A percentile compares a stretch with the other conserved stretches of the same genome.
Evolutionary conservation across 352 stramenopile genomes (phyloP).

Genomic region (Globisporangium acanthophoron): DNA sequence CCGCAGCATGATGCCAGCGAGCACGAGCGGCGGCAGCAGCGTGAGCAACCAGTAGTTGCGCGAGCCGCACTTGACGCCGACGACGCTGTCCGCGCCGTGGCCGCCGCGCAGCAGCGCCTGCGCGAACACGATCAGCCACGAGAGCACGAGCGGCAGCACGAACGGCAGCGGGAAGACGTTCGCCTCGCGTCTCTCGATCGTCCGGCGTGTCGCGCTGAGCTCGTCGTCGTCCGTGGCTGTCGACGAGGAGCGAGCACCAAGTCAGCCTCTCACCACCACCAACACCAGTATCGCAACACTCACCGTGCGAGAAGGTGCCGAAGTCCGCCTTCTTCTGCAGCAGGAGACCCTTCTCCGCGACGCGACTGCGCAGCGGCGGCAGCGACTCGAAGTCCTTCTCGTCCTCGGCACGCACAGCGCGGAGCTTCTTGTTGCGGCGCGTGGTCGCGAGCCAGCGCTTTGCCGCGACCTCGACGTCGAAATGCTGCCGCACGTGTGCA

Average conservation of each 20-base stretch:
- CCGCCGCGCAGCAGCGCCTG: constrained; percentile 72
- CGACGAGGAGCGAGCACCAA: not conserved
- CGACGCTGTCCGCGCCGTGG: constrained; percentile 55
- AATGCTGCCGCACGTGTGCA: constrained; percentile 26
- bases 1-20: constrained; percentile 53
- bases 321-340: constrained; percentile 25
- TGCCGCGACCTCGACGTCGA: constrained; percentile 57
- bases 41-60: constrained; percentile 91
- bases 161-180: constrained; percentile 50
- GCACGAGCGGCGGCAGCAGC: constrained; percentile 67
- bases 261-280: not conserved
- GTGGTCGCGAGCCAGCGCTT: constrained; percentile 60
- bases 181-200: constrained; percentile 45
- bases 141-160: constrained; percentile 44
- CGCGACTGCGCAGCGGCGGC: constrained; percentile 24
- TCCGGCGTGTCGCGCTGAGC: constrained; percentile 25
- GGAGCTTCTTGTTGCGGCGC: constrained; percentile 44
- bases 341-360: not conserved
- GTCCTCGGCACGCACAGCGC: constrained; percentile 37
- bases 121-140: constrained; percentile 69
- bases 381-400: constrained; percentile 63
- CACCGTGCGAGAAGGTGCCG: constrained; percentile 28
- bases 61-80: constrained; percentile 94
- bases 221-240: constrained; percentile 31
- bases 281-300: not conserved